phyloP scores from a whole-genome alignment of 495 filamentous ascomycete genomes.

The Lasiosphaeria ovina region DNA sequence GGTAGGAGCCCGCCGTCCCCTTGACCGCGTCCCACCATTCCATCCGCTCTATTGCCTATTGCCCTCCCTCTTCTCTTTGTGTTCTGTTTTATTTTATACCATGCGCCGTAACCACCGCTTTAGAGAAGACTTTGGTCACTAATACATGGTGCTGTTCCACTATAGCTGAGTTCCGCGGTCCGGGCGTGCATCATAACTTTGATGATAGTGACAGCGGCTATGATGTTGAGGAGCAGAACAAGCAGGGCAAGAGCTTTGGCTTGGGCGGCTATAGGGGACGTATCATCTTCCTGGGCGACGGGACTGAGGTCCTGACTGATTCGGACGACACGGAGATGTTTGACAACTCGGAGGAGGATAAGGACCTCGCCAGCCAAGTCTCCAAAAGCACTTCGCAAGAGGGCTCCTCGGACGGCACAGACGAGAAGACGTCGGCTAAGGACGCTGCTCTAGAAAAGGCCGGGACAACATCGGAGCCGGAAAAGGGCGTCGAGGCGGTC shows the following conservation, averaged over 20 bases:
- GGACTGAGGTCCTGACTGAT: slow-evolving; percentile 82
- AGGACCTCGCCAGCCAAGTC: slow-evolving; percentile 62
- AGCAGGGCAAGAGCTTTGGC: slow-evolving; percentile 54
- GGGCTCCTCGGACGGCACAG: not conserved
- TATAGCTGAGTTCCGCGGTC: slow-evolving; percentile 92
- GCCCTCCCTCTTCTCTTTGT: slow-evolving; percentile 1
- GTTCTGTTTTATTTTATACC: slow-evolving; percentile 1
- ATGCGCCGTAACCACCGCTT: not conserved
- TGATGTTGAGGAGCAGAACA: slow-evolving; percentile 66
- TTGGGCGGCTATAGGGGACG: slow-evolving; percentile 68
- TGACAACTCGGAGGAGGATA: slow-evolving; percentile 82
- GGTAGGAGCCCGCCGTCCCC: slow-evolving; percentile 62
- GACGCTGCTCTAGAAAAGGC: not conserved
- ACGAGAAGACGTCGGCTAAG: slow-evolving; percentile 3
- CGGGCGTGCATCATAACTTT: slow-evolving; percentile 83
- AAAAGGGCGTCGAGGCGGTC: not conserved
- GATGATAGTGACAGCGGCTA: slow-evolving; percentile 92
- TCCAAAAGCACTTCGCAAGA: slow-evolving; percentile 33
- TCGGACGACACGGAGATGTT: slow-evolving; percentile 89
- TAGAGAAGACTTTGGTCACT: slow-evolving; percentile 16
- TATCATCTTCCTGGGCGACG: slow-evolving; percentile 92
- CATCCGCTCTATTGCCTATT: not conserved
- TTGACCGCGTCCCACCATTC: slow-evolving; percentile 14
- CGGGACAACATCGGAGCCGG: slow-evolving; percentile 1
- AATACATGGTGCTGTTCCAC: slow-evolving; percentile 29